These are phyloP conservation scores for Psophocarpus tetragonolobus DNA, from an alignment of 306 rosid genomes.

Conservation along the genomic window DNA sequence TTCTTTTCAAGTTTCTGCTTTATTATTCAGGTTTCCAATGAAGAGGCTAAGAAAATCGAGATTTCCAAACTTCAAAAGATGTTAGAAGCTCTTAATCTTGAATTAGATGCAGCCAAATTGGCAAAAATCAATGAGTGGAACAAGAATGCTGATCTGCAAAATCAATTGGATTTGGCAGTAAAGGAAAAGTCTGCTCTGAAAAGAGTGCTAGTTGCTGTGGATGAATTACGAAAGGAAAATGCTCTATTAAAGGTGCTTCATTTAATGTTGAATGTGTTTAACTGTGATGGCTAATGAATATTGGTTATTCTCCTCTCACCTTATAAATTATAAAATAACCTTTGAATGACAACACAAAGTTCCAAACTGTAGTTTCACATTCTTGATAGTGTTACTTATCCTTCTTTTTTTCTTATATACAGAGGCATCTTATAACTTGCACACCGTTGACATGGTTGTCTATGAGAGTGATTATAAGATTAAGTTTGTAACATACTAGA, in stretches of 20 bases:
- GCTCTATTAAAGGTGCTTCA: conserved; percentile 63
- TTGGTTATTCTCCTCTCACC: conserved; percentile 1
- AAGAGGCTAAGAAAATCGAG: conserved; percentile 77
- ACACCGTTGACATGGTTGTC: neutral
- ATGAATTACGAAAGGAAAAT: conserved; percentile 80
- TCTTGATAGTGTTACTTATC: neutral
- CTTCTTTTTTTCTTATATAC: neutral
- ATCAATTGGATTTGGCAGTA: conserved; percentile 72
- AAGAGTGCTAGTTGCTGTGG: conserved; percentile 70
- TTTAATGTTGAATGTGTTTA: conserved; percentile 21
- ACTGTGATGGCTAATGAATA: neutral
- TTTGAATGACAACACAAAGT: neutral
- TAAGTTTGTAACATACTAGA: neutral
- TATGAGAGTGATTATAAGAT: neutral
- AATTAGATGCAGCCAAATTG: conserved; percentile 85
- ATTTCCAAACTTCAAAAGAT: conserved; percentile 71
- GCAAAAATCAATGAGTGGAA: conserved; percentile 91
- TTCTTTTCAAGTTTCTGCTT: conserved; percentile 20
- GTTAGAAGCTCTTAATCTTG: conserved; percentile 75
- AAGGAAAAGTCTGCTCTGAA: conserved; percentile 80
- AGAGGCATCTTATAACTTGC: neutral
- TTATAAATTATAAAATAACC: neutral
- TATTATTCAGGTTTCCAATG: conserved; percentile 81
- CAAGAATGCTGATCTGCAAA: conserved; percentile 86
- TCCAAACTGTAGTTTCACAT: neutral